A percentile compares a stretch with the other conserved stretches of the same genome.
Evolutionary conservation across 2,329 filamentous ascomycete genomes (phyloP).

Genomic region (Trichoderma pleuroti): DNA sequence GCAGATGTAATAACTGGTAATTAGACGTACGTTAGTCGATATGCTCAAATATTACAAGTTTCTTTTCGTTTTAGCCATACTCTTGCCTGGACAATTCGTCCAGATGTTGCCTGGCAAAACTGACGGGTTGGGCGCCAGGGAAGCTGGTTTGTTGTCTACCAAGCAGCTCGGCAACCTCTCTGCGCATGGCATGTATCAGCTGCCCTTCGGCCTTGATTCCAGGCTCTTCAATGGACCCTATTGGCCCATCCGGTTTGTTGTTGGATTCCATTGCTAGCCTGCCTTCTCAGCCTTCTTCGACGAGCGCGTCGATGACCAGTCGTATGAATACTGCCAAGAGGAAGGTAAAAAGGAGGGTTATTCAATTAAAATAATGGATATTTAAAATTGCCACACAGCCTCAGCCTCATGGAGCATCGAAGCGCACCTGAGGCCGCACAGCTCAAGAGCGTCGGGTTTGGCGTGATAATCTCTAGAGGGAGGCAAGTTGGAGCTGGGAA

Average conservation of each 20-base stretch:
- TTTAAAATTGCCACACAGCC: neutral
- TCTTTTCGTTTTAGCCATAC: constrained; percentile 38
- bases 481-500: neutral
- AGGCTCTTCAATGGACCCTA: constrained; percentile 55
- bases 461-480: neutral
- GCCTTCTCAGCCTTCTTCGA: neutral
- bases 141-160: constrained; percentile 66
- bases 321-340: neutral
- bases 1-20: constrained; percentile 80
- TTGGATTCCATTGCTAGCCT: constrained; percentile 27
- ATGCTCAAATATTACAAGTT: neutral
- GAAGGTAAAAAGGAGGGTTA: neutral
- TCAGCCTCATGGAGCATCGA: neutral
- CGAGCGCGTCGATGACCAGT: neutral
- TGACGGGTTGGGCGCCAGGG: constrained; percentile 90
- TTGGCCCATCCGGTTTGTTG: constrained; percentile 31
- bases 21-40: neutral
- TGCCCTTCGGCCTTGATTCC: constrained; percentile 63
- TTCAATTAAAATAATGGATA: neutral
- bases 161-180: constrained; percentile 73
- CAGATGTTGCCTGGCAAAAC: constrained; percentile 78
- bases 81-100: constrained; percentile 77
- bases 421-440: neutral
- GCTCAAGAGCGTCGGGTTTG: neutral
- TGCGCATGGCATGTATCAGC: constrained; percentile 60